Evolutionary conservation across 805 yeast species (phyloP).

Genomic region (Candida quercuum): DNA sequence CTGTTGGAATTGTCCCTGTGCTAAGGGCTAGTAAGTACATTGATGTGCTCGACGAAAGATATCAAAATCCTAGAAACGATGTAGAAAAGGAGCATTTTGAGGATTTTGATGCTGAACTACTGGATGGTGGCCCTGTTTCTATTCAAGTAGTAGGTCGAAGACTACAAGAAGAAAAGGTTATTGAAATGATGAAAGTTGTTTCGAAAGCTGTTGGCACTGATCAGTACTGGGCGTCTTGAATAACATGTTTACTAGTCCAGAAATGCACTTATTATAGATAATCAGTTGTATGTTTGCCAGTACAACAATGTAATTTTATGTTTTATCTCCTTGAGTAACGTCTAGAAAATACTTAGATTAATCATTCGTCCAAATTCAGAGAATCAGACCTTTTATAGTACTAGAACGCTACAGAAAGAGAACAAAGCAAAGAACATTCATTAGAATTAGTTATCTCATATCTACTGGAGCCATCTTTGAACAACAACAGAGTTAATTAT

Average conservation of each 20-base stretch:
- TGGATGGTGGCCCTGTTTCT: constrained; percentile 57
- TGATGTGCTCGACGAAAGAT: constrained; percentile 32
- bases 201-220: constrained; percentile 22
- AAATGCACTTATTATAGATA: neutral
- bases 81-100: constrained; percentile 39
- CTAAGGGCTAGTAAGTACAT: constrained; percentile 42
- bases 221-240: constrained; percentile 16
- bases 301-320: too few species aligned
- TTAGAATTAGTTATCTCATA: too few species aligned
- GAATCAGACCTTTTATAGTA: too few species aligned
- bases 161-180: constrained; percentile 56
- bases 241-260: neutral
- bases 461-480: constrained; percentile 60
- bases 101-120: constrained; percentile 44
- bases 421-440: too few species aligned
- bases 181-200: constrained; percentile 40
- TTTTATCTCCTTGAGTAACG: too few species aligned
- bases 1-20: constrained; percentile 55
- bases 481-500: constrained; percentile 81
- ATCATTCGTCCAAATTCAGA: too few species aligned
- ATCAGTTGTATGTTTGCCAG: neutral
- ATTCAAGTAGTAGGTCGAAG: constrained; percentile 61
- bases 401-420: too few species aligned
- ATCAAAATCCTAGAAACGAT: constrained; percentile 30
- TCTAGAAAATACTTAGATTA: too few species aligned